These are phyloP conservation scores for Syzygium oleosum DNA, from an alignment of 345 rosid genomes.

Conservation along the genomic window DNA sequence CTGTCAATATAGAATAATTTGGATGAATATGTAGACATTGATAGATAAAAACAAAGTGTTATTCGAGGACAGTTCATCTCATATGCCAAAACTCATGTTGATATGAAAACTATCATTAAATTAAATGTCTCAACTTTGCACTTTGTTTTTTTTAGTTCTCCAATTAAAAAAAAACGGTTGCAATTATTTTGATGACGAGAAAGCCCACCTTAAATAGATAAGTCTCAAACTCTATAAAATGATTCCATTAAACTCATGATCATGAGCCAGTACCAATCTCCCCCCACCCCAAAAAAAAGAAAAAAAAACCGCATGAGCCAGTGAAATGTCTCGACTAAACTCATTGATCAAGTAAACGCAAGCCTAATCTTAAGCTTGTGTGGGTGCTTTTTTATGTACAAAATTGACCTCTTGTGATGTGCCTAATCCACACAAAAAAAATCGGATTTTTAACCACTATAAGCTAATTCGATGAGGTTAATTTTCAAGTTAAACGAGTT, in stretches of 20 bases:
- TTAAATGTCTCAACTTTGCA: not conserved
- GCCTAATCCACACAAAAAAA: not conserved
- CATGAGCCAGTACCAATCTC: too few species aligned
- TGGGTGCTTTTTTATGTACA: not conserved
- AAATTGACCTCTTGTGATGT: fast-evolving
- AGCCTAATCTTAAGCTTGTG: not conserved
- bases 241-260: not conserved
- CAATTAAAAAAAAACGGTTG: too few species aligned
- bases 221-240: not conserved
- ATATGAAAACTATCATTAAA: not conserved
- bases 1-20: not conserved
- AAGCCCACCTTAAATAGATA: not conserved
- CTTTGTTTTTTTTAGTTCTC: not conserved
- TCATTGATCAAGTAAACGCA: not conserved
- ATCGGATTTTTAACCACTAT: not conserved
- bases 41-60: not conserved
- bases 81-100: not conserved
- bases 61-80: not conserved
- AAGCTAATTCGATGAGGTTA: not conserved
- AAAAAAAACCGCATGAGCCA: not conserved
- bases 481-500: not conserved
- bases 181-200: not conserved
- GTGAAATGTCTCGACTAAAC: not conserved
- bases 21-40: not conserved
- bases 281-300: too few species aligned